These are phyloP conservation scores for Metarhizium rileyi DNA, from an alignment of 2,329 filamentous ascomycete species.

Conservation along the genomic window DNA sequence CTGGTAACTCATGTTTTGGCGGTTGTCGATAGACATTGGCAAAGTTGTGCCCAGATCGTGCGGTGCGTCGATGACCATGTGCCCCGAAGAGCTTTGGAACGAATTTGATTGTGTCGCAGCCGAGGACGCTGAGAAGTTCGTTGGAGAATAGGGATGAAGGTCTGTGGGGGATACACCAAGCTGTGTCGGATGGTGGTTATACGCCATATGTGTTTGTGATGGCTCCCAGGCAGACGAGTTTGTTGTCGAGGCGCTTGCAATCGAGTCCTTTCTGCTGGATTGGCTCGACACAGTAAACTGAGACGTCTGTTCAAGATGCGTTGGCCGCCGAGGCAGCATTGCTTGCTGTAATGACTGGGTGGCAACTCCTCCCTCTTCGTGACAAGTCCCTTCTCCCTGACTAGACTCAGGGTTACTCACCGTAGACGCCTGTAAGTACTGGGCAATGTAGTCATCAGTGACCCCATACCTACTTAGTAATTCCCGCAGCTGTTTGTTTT, in stretches of 20 bases:
- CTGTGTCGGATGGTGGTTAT: conserved; percentile 14
- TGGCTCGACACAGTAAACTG: conserved; percentile 21
- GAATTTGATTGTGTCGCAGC: conserved; percentile 2
- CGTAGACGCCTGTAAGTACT: conserved; percentile 22
- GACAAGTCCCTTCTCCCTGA: conserved; percentile 7
- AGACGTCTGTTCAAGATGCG: conserved; percentile 17
- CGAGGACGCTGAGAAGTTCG: conserved; percentile 2
- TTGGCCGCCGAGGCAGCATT: conserved; percentile 25
- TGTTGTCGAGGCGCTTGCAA: conserved; percentile 22
- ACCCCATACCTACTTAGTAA: conserved; percentile 51
- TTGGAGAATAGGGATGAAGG: conserved; percentile 5
- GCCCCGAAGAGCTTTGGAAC: conserved; percentile 11
- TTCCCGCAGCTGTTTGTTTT: conserved; percentile 55
- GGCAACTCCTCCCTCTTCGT: conserved; percentile 14
- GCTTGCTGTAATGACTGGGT: conserved; percentile 28
- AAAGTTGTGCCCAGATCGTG: conserved; percentile 11
- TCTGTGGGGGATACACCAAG: conserved; percentile 2
- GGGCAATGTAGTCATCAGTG: conserved; percentile 42
- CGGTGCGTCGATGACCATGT: conserved; percentile 16
- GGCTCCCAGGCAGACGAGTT: conserved; percentile 24
- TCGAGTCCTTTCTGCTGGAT: conserved; percentile 23
- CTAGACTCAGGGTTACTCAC: conserved; percentile 9
- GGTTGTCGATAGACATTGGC: conserved; percentile 13
- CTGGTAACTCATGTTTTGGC: conserved; percentile 15
- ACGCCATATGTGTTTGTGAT: conserved; percentile 17